These are phyloP conservation scores for Aureobasidium musti DNA, from an alignment of 2,329 filamentous ascomycete genomes.

Conservation along the genomic window DNA sequence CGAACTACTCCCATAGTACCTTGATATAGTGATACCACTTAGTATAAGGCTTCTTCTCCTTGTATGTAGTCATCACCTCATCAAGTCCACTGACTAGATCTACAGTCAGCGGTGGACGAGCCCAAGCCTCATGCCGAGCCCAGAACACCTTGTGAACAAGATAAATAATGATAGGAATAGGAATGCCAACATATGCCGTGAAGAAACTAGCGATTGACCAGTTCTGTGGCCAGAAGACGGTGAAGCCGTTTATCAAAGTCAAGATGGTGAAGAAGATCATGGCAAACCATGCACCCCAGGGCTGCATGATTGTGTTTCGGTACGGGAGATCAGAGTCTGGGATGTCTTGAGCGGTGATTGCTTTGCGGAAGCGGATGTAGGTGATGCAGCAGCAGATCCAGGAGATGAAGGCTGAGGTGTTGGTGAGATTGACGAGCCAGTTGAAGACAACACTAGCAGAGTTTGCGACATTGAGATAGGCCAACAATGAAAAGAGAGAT, in stretches of 20 bases:
- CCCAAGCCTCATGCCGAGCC: constrained; percentile 55
- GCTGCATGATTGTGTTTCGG: constrained; percentile 57
- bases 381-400: constrained; percentile 59
- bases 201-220: constrained; percentile 67
- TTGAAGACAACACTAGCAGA: constrained; percentile 56
- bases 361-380: constrained; percentile 62
- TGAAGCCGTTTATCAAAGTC: constrained; percentile 74
- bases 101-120: constrained; percentile 51
- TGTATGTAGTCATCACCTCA: constrained; percentile 41
- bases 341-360: constrained; percentile 57
- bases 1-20: constrained; percentile 32
- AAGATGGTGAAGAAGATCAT: constrained; percentile 62
- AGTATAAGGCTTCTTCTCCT: constrained; percentile 36
- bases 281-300: constrained; percentile 65
- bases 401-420: constrained; percentile 56
- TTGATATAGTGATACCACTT: constrained; percentile 43
- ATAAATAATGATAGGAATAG: constrained; percentile 61
- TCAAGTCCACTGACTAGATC: constrained; percentile 53
- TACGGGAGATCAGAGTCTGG: constrained; percentile 54
- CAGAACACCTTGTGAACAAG: constrained; percentile 53
- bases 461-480: constrained; percentile 53
- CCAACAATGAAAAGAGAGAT: constrained; percentile 49
- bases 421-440: constrained; percentile 72
- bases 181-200: constrained; percentile 66
- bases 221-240: constrained; percentile 67